These are phyloP conservation scores for Yamadazyma phyllophila DNA, from an alignment of 805 yeast species.

Conservation along the genomic window DNA sequence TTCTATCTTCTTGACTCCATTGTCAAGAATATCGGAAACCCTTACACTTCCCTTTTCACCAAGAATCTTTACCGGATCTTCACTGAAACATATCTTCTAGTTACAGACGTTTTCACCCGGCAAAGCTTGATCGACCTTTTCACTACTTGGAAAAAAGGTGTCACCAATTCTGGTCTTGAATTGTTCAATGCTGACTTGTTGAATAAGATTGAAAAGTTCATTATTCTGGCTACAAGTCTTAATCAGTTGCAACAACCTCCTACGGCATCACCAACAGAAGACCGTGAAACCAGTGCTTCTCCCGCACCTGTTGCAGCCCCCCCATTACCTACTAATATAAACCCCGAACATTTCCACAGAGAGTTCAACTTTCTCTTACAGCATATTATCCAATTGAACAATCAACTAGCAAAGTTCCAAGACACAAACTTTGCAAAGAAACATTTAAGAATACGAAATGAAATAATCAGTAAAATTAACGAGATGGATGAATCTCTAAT, in stretches of 20 bases:
- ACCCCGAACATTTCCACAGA: slow-evolving; percentile 34
- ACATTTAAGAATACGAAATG: slow-evolving; percentile 24
- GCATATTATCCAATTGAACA: slow-evolving; percentile 30
- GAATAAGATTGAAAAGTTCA: slow-evolving; percentile 35
- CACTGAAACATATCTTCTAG: slow-evolving; percentile 38
- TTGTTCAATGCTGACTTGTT: slow-evolving; percentile 31
- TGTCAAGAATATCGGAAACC: slow-evolving; percentile 42
- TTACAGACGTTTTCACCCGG: slow-evolving; percentile 38
- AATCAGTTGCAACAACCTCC: slow-evolving; percentile 1
- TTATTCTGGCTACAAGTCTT: slow-evolving; percentile 35
- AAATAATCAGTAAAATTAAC: slow-evolving; percentile 29
- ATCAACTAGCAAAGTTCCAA: slow-evolving; percentile 21
- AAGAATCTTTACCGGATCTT: slow-evolving; percentile 32
- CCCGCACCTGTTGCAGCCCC: neutral
- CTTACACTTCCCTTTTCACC: slow-evolving; percentile 39
- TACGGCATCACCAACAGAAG: neutral
- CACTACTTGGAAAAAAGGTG: slow-evolving; percentile 39
- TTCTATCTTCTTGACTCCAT: slow-evolving; percentile 43
- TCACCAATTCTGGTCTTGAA: slow-evolving; percentile 33
- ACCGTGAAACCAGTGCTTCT: neutral
- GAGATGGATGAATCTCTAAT: slow-evolving; percentile 29
- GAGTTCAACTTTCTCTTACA: slow-evolving; percentile 38
- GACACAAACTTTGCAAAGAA: slow-evolving; percentile 12
- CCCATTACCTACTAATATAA: slow-evolving; percentile 12
- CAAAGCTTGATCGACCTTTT: slow-evolving; percentile 39